Evolutionary conservation across 108 stramenopile species (phyloP).

Genomic region (Pseudonitzschia pungens): DNA sequence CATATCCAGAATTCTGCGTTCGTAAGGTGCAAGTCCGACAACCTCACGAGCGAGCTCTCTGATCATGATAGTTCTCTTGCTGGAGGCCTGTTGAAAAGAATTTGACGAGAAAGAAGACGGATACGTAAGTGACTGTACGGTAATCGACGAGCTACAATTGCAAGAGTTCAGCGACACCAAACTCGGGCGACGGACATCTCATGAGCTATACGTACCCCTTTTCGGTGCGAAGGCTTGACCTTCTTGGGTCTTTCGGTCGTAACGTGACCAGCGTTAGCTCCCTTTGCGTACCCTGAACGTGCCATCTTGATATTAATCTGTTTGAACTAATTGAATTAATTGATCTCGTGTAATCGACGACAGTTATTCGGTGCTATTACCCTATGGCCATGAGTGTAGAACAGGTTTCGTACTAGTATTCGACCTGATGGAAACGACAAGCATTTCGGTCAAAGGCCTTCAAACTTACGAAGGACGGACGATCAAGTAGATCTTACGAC

Average conservation of each 20-base stretch:
- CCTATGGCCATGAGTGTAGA: neutral
- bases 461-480: constrained; percentile 1
- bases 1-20: constrained; percentile 99
- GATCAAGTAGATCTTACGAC: constrained; percentile 1
- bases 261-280: constrained; percentile 76
- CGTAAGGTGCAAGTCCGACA: constrained; percentile 97
- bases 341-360: neutral
- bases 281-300: constrained; percentile 81
- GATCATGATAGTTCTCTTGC: constrained; percentile 81
- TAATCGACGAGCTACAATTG: neutral
- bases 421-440: neutral
- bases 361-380: neutral
- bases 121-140: too few relatives aligned
- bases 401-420: neutral
- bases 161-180: neutral
- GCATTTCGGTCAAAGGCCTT: neutral
- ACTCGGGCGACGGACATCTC: constrained; percentile 12
- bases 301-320: constrained; percentile 55
- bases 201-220: constrained; percentile 68
- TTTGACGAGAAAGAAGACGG: neutral
- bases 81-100: constrained; percentile 40
- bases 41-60: constrained; percentile 97
- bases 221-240: constrained; percentile 63
- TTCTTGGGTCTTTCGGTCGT: constrained; percentile 60
- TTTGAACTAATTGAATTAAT: neutral